Evolutionary conservation across 306 rosid genomes (phyloP).

Genomic region (Pyrus betulifolia): DNA sequence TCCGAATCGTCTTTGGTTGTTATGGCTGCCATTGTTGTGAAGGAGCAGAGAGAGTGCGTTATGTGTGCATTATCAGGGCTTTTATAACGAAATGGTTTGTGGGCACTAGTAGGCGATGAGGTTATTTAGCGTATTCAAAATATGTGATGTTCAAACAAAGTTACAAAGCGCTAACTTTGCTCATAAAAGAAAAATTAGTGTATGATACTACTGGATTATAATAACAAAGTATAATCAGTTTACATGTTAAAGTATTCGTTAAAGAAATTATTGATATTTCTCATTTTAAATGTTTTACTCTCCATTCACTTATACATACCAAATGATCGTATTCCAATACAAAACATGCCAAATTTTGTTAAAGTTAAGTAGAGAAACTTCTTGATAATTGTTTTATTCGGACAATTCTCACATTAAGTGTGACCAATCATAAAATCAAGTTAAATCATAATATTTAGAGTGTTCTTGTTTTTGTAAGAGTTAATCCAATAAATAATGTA

Average conservation of each 20-base stretch:
- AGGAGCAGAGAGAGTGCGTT: constrained; percentile 1
- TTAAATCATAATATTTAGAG: too few species aligned
- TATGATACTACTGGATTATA: too few species aligned
- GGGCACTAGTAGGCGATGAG: background rate
- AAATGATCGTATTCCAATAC: too few species aligned
- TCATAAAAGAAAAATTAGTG: background rate
- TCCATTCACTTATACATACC: too few species aligned
- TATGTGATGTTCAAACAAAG: constrained; percentile 24
- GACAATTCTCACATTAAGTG: background rate
- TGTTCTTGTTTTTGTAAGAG: background rate
- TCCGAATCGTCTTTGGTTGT: constrained; percentile 49
- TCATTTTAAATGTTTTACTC: too few species aligned
- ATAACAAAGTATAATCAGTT: too few species aligned
- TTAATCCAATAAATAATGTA: background rate
- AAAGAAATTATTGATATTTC: too few species aligned
- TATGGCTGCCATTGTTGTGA: constrained; percentile 41
- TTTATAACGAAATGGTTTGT: constrained; percentile 23
- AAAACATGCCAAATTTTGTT: background rate
- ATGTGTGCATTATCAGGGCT: constrained; percentile 9
- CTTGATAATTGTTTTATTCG: too few species aligned
- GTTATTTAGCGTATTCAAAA: constrained; percentile 20
- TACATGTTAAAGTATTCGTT: too few species aligned
- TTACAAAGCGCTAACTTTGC: constrained; percentile 26
- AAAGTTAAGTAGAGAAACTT: background rate
- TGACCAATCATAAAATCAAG: too few species aligned